These are phyloP conservation scores for Pistacia integerrima DNA, from an alignment of 345 rosid species.

Conservation along the genomic window DNA sequence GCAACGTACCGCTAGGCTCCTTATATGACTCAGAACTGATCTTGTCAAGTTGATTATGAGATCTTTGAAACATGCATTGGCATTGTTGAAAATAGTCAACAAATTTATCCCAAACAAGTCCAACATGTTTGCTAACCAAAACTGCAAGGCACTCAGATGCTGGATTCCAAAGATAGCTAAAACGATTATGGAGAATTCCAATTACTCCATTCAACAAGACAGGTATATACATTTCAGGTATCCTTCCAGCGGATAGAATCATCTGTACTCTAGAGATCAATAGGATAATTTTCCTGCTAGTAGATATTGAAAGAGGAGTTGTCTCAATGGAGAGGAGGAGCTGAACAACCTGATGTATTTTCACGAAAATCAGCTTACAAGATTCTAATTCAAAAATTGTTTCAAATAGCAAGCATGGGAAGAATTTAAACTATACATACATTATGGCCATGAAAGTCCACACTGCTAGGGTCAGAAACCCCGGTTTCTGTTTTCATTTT, in stretches of 20 bases:
- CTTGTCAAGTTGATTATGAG: conserved; percentile 34
- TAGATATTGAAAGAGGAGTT: conserved; percentile 61
- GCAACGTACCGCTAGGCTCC: conserved; percentile 50
- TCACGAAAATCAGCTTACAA: conserved; percentile 19
- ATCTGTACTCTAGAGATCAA: conserved; percentile 62
- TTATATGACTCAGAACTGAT: conserved; percentile 34
- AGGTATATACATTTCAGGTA: conserved; percentile 55
- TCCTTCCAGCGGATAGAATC: conserved; percentile 65
- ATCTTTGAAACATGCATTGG: conserved; percentile 42
- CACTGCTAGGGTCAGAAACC: conserved; percentile 28
- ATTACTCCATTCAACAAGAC: conserved; percentile 66
- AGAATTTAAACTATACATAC: conserved; percentile 42
- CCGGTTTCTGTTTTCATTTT: conserved; percentile 52
- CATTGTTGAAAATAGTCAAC: conserved; percentile 49
- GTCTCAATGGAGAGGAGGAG: conserved; percentile 64
- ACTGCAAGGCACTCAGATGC: conserved; percentile 77
- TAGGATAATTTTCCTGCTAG: conserved; percentile 60
- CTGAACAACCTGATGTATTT: conserved; percentile 64
- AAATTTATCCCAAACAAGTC: conserved; percentile 67
- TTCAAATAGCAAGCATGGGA: conserved; percentile 9
- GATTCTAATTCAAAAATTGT: conserved; percentile 5
- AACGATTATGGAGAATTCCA: conserved; percentile 76
- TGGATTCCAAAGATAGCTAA: conserved; percentile 63
- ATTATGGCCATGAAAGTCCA: conserved; percentile 35
- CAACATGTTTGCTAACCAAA: conserved; percentile 52